phyloP scores from a whole-genome alignment of 495 filamentous ascomycete species.

The Aspergillus egyptiacus region DNA sequence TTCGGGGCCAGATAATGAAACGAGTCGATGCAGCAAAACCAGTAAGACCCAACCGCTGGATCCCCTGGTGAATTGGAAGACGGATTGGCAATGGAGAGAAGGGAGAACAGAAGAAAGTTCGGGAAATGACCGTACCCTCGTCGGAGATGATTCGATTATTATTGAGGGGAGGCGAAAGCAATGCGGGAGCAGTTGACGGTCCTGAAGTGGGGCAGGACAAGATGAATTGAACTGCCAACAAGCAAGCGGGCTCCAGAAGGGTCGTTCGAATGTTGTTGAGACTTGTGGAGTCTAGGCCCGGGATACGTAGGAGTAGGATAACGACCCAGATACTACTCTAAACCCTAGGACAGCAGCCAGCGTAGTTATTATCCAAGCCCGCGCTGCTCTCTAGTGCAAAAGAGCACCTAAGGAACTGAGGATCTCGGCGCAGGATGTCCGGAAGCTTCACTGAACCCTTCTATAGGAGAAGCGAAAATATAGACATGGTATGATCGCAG shows the following conservation, averaged over 20 bases:
- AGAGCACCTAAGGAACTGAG: neutral
- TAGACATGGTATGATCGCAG: slow-evolving; percentile 1
- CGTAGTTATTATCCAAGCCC: neutral
- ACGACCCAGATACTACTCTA: neutral
- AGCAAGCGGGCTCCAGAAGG: slow-evolving; percentile 1
- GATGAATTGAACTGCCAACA: slow-evolving; percentile 7
- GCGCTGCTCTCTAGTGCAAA: neutral
- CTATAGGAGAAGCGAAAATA: neutral
- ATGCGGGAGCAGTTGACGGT: slow-evolving; percentile 3
- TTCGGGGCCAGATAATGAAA: neutral
- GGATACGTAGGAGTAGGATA: slow-evolving; percentile 3
- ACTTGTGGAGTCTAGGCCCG: neutral
- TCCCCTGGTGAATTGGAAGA: slow-evolving; percentile 2
- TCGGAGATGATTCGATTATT: neutral
- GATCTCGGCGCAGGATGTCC: neutral
- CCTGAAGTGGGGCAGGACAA: slow-evolving; percentile 16
- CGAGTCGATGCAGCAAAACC: neutral
- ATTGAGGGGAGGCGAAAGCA: slow-evolving; percentile 8
- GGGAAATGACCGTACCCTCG: slow-evolving; percentile 10
- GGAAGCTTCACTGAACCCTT: slow-evolving; percentile 1
- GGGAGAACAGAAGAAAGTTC: slow-evolving; percentile 1
- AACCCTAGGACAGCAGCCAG: neutral
- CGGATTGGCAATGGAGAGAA: neutral
- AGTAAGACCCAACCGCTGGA: slow-evolving; percentile 5
- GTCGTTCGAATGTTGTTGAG: neutral